Percentiles rank a stretch among this genome's conserved stretches.
Evolutionary conservation across 208 protist genomes (phyloP).

Genomic region (Leishmania lainsoni): DNA sequence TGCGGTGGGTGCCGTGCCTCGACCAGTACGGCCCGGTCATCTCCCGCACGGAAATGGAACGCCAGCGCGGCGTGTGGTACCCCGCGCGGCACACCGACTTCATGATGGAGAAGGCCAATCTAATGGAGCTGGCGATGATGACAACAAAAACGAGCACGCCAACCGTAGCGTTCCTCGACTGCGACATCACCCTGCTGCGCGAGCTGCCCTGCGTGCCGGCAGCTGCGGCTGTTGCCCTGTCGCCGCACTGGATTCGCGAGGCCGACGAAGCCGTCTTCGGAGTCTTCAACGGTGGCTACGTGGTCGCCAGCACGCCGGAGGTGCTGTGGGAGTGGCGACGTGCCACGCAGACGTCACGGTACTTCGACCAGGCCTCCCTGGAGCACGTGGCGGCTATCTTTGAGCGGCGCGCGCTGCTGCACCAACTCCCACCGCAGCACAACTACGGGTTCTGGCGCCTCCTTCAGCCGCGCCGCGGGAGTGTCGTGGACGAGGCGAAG

Average conservation of each 20-base stretch:
- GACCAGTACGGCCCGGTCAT: conserved; percentile 63
- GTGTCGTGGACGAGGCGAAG: conserved; percentile 36
- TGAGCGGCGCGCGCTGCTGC: conserved; percentile 22
- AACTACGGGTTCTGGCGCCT: conserved; percentile 91
- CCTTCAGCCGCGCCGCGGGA: conserved; percentile 40
- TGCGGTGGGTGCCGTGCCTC: conserved; percentile 70
- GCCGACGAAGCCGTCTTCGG: conserved; percentile 73
- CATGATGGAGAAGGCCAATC: conserved; percentile 89
- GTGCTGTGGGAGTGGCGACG: conserved; percentile 65
- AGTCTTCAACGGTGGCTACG: conserved; percentile 76
- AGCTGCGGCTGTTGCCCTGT: conserved; percentile 47
- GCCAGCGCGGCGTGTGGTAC: conserved; percentile 66
- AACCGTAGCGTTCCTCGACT: conserved; percentile 71
- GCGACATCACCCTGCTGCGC: conserved; percentile 65
- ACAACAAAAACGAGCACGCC: conserved; percentile 2
- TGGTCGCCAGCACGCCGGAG: conserved; percentile 39
- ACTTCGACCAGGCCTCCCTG: conserved; percentile 79
- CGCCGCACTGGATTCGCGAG: conserved; percentile 56
- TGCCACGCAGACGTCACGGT: conserved; percentile 62
- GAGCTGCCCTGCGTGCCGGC: conserved; percentile 44
- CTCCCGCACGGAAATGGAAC: conserved; percentile 69
- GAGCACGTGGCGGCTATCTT: conserved; percentile 59
- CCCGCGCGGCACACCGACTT: conserved; percentile 74
- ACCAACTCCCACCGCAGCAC: conserved; percentile 64
- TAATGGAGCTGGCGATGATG: conserved; percentile 72